phyloP scores from a whole-genome alignment of 1,284 basidiomycete species.

The Cryptococcus wingfieldii region DNA sequence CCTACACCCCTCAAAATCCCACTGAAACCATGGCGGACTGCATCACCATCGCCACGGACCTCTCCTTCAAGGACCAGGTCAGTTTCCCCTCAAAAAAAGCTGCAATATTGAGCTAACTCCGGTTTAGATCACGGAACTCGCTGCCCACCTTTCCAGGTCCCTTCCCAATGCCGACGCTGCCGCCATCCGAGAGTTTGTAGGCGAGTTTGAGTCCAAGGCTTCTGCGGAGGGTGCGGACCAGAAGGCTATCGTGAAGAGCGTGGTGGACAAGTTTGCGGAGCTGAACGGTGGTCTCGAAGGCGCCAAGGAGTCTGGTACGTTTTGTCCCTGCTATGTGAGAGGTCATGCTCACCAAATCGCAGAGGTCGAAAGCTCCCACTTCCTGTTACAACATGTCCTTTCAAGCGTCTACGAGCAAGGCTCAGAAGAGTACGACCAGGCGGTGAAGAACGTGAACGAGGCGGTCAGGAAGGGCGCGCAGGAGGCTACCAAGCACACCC shows the following conservation, averaged over 20 bases:
- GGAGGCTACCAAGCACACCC: slow-evolving; percentile 26
- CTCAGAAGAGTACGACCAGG: slow-evolving; percentile 28
- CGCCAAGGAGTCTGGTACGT: slow-evolving; percentile 41
- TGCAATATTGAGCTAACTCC: slow-evolving; percentile 47
- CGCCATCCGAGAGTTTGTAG: slow-evolving; percentile 63
- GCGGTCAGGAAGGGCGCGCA: slow-evolving; percentile 40
- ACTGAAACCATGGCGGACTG: slow-evolving; percentile 59
- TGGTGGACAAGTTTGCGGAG: slow-evolving; percentile 36
- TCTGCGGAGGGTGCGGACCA: slow-evolving; percentile 56
- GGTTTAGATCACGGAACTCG: slow-evolving; percentile 61
- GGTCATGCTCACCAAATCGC: not conserved
- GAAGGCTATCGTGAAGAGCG: slow-evolving; percentile 32
- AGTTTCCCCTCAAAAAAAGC: slow-evolving; percentile 3
- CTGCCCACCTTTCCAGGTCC: slow-evolving; percentile 67
- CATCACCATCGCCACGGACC: slow-evolving; percentile 78
- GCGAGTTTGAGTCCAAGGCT: slow-evolving; percentile 57
- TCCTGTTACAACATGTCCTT: slow-evolving; percentile 42
- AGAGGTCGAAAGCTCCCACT: slow-evolving; percentile 44
- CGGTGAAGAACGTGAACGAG: slow-evolving; percentile 34
- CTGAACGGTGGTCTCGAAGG: slow-evolving; percentile 43
- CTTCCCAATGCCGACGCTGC: slow-evolving; percentile 61
- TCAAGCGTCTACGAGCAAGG: slow-evolving; percentile 30
- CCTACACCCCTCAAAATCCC: not conserved
- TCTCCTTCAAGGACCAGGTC: slow-evolving; percentile 83
- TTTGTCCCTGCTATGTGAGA: not conserved